Evolutionary conservation across 2,329 filamentous ascomycete species (phyloP).

Genomic region (Botryotinia calthae): DNA sequence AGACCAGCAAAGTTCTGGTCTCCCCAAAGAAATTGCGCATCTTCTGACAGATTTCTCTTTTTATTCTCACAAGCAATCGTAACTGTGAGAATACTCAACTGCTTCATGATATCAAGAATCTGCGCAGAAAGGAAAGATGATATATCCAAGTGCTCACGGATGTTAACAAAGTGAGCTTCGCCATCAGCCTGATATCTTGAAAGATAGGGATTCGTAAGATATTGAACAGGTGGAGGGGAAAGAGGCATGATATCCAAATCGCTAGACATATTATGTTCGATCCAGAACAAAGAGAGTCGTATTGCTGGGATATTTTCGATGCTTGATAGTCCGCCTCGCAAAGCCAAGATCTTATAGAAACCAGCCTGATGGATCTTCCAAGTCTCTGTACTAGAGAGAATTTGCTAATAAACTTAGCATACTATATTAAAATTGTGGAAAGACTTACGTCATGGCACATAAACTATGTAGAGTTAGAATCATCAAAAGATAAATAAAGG

Average conservation of each 20-base stretch:
- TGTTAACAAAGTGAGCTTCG: background rate
- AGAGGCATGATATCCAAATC: background rate
- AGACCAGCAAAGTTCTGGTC: conserved; percentile 10
- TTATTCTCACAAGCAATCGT: background rate
- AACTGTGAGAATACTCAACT: background rate
- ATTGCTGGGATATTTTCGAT: background rate
- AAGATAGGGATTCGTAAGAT: background rate
- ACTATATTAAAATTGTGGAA: background rate
- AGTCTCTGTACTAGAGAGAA: background rate
- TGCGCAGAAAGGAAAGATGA: background rate
- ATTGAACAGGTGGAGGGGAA: background rate
- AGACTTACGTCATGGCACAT: conserved; percentile 16
- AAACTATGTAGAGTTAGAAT: background rate
- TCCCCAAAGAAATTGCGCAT: background rate
- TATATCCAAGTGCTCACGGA: background rate
- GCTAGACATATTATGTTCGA: conserved; percentile 13
- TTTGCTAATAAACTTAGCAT: background rate
- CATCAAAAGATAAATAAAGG: background rate
- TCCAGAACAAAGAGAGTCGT: conserved; percentile 12
- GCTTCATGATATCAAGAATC: background rate
- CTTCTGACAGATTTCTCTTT: background rate
- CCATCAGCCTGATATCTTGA: background rate
- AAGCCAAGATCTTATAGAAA: background rate
- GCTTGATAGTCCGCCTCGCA: conserved; percentile 4
- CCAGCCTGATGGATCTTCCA: conserved; percentile 8